phyloP scores from a whole-genome alignment of 352 stramenopile species.

The Globisporangium canariense region DNA sequence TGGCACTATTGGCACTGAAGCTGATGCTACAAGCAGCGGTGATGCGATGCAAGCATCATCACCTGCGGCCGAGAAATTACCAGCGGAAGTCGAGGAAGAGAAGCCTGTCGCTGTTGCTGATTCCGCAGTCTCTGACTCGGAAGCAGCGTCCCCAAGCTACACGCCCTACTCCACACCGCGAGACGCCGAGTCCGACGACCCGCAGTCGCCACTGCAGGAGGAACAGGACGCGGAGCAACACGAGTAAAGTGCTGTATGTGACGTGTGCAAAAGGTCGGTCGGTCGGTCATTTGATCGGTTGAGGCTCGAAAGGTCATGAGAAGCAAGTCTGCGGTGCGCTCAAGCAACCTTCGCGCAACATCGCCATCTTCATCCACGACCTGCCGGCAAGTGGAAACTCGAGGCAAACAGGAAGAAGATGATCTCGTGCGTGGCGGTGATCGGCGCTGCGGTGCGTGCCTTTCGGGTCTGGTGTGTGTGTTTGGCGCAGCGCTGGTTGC shows the following conservation, averaged over 20 bases:
- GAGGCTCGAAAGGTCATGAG: not conserved
- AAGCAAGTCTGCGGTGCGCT: not conserved
- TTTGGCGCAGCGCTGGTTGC: not conserved
- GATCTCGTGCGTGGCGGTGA: constrained; percentile 81
- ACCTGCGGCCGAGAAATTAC: too few relatives aligned
- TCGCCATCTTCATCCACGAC: not conserved
- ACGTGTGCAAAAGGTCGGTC: not conserved
- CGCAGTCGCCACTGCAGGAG: not conserved
- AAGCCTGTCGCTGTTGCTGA: not conserved
- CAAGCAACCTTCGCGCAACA: constrained; percentile 8
- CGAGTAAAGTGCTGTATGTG: not conserved
- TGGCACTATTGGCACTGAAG: not conserved
- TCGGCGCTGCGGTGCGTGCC: constrained; percentile 66
- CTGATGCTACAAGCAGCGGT: not conserved
- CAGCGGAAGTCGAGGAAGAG: not conserved
- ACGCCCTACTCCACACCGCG: constrained; percentile 10
- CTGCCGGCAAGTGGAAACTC: not conserved
- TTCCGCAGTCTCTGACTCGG: not conserved
- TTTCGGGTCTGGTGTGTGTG: not conserved
- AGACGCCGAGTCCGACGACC: constrained; percentile 4
- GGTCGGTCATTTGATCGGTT: not conserved
- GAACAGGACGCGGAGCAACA: not conserved
- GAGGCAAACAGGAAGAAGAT: constrained; percentile 25
- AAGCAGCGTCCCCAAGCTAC: constrained; percentile 1
- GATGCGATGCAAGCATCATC: not conserved